Conservation (phyloP, 805 yeast species). For the Kodamaea leandrae region DNA sequence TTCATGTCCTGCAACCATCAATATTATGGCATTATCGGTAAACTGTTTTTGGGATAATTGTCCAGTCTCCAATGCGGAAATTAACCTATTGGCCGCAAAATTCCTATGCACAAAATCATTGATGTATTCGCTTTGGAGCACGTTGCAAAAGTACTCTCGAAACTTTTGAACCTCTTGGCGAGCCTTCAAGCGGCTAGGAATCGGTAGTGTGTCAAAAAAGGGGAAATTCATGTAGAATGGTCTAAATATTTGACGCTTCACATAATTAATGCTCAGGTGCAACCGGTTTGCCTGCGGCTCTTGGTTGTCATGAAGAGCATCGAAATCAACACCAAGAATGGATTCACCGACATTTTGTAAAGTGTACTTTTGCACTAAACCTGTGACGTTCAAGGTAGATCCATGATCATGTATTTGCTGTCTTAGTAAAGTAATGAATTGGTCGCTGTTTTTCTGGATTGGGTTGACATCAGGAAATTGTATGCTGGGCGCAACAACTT, state of each 20-base stretch:
- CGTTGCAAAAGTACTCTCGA: slow-evolving; percentile 32
- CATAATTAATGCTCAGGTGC: slow-evolving; percentile 38
- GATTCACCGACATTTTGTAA: slow-evolving; percentile 51
- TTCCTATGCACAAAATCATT: slow-evolving; percentile 22
- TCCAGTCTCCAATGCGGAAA: slow-evolving; percentile 36
- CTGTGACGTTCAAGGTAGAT: slow-evolving; percentile 27
- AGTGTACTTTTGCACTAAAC: slow-evolving; percentile 45
- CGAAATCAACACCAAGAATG: slow-evolving; percentile 49
- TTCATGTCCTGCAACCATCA: slow-evolving; percentile 63
- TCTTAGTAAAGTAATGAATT: slow-evolving; percentile 28
- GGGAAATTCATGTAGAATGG: slow-evolving; percentile 58
- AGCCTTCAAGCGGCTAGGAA: slow-evolving; percentile 46
- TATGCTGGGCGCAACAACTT: slow-evolving; percentile 44
- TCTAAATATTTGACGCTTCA: slow-evolving; percentile 53
- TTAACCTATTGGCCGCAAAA: slow-evolving; percentile 40
- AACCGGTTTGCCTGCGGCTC: slow-evolving; percentile 23
- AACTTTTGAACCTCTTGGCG: slow-evolving; percentile 43
- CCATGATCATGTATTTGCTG: slow-evolving; percentile 12
- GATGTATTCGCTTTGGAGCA: slow-evolving; percentile 25
- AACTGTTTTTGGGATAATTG: slow-evolving; percentile 45
- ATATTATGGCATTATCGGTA: slow-evolving; percentile 52
- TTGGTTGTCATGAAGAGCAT: slow-evolving; percentile 28
- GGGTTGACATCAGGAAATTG: slow-evolving; percentile 46
- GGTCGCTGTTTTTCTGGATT: slow-evolving; percentile 36
- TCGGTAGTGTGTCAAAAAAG: slow-evolving; percentile 47